Conservation (phyloP, 2,329 filamentous ascomycete genomes). For the Didymella pomorum region DNA sequence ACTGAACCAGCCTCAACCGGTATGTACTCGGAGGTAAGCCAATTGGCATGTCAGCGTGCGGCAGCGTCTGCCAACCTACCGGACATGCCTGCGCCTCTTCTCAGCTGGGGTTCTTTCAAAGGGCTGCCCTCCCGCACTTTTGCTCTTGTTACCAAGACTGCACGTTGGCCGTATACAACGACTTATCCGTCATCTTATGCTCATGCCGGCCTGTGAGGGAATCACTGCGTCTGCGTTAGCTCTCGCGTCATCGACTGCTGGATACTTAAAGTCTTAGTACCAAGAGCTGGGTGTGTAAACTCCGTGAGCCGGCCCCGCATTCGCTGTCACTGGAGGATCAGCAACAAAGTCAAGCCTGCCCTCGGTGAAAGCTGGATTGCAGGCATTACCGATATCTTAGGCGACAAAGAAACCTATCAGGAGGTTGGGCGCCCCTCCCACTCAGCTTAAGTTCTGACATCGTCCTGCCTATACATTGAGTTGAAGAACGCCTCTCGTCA, state of each 20-base stretch:
- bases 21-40: slow-evolving; percentile 27
- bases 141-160: slow-evolving; percentile 12
- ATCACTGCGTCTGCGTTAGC: slow-evolving; percentile 11
- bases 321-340: slow-evolving; percentile 34
- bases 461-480: slow-evolving; percentile 14
- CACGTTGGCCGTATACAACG: slow-evolving; percentile 5
- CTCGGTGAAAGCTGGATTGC: slow-evolving; percentile 17
- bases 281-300: slow-evolving; percentile 27
- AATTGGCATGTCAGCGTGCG: slow-evolving; percentile 31
- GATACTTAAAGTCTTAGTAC: slow-evolving; percentile 17
- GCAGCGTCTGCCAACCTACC: slow-evolving; percentile 27
- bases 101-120: slow-evolving; percentile 27
- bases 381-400: slow-evolving; percentile 9
- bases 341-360: slow-evolving; percentile 24
- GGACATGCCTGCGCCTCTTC: slow-evolving; percentile 31
- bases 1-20: slow-evolving; percentile 26
- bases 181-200: slow-evolving; percentile 8
- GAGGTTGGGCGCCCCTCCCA: slow-evolving; percentile 14
- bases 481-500: slow-evolving; percentile 29
- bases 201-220: not conserved
- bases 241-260: slow-evolving; percentile 33
- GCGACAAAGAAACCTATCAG: slow-evolving; percentile 25
- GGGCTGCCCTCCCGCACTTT: slow-evolving; percentile 15
- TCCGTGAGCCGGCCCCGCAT: slow-evolving; percentile 44
- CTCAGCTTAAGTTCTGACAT: slow-evolving; percentile 28